Evolutionary conservation across 1,284 basidiomycete genomes (phyloP).

Genomic region (Naganishia sp.): DNA sequence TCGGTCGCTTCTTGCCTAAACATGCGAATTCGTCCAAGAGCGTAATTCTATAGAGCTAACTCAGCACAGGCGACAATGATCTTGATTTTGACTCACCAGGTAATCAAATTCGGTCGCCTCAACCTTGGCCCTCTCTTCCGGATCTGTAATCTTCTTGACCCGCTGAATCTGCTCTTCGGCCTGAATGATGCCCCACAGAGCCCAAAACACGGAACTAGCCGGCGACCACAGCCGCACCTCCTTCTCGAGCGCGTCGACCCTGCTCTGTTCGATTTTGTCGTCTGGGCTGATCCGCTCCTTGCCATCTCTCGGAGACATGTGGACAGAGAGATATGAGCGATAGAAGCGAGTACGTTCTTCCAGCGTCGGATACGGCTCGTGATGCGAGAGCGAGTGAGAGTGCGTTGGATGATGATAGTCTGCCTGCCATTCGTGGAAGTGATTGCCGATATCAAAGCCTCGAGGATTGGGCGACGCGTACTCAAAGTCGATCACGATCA

Average conservation of each 20-base stretch:
- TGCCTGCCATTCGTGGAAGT: constrained; percentile 93
- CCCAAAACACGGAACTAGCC: constrained; percentile 84
- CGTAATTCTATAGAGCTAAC: constrained; percentile 44
- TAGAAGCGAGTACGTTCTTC: constrained; percentile 79
- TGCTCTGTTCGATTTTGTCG: constrained; percentile 43
- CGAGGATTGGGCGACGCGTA: constrained; percentile 86
- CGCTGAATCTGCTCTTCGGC: constrained; percentile 75
- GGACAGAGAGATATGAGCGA: constrained; percentile 66
- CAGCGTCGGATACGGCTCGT: constrained; percentile 69
- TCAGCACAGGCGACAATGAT: not conserved
- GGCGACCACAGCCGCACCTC: constrained; percentile 84
- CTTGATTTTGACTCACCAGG: constrained; percentile 42
- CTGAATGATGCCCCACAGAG: constrained; percentile 87
- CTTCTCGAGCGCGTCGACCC: constrained; percentile 61
- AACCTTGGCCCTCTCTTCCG: constrained; percentile 26
- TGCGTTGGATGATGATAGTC: constrained; percentile 71
- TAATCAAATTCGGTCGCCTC: constrained; percentile 51
- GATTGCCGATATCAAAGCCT: constrained; percentile 91
- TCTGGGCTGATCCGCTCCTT: constrained; percentile 43
- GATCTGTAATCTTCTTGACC: constrained; percentile 51
- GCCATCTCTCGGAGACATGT: constrained; percentile 41
- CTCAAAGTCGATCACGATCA: constrained; percentile 94
- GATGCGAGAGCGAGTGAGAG: constrained; percentile 71
- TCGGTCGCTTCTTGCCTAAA: constrained; percentile 48
- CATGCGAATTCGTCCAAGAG: constrained; percentile 51